A percentile compares a stretch with the other conserved stretches of the same genome.
Evolutionary conservation across 805 yeast genomes (phyloP).

Genomic region (Cyberlindnera amylophila): DNA sequence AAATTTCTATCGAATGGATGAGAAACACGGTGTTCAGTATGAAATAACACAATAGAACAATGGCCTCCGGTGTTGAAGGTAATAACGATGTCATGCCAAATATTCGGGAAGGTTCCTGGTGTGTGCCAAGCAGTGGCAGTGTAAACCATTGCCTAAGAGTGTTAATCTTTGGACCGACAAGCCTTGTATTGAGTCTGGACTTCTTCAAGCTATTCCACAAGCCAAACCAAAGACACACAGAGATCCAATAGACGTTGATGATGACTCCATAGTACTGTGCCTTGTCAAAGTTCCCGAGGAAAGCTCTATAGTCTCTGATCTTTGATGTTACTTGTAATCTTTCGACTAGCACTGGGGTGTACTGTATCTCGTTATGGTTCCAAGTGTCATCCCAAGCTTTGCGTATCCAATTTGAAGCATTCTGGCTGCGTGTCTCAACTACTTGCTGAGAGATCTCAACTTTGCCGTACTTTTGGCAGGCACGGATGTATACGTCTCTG

Average conservation of each 20-base stretch:
- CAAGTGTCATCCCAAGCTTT: conserved; percentile 8
- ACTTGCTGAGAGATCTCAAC: conserved; percentile 9
- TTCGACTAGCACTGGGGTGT: conserved; percentile 18
- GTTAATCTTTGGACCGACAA: conserved; percentile 16
- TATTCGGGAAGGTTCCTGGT: conserved; percentile 19
- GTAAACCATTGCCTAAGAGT: conserved; percentile 17
- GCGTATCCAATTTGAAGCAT: conserved; percentile 11
- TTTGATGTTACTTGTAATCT: conserved; percentile 7
- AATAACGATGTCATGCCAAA: conserved; percentile 17
- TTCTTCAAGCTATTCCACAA: conserved; percentile 19
- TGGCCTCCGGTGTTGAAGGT: conserved; percentile 24
- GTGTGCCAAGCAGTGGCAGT: conserved; percentile 20
- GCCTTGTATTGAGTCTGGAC: conserved; percentile 11
- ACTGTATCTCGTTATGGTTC: conserved; percentile 10
- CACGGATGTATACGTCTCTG: conserved; percentile 6
- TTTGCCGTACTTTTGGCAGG: conserved; percentile 7
- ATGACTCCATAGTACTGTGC: conserved; percentile 22
- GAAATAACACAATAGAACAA: conserved; percentile 33
- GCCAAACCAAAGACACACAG: conserved; percentile 16
- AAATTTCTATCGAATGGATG: conserved; percentile 9
- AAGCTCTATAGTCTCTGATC: conserved; percentile 24
- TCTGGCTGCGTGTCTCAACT: conserved; percentile 7
- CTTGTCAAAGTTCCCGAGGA: conserved; percentile 24
- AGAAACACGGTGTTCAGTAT: conserved; percentile 15
- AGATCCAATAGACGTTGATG: conserved; percentile 23